These are phyloP conservation scores for Dipodascopsis tothii DNA, from an alignment of 805 yeast genomes.

Conservation along the genomic window DNA sequence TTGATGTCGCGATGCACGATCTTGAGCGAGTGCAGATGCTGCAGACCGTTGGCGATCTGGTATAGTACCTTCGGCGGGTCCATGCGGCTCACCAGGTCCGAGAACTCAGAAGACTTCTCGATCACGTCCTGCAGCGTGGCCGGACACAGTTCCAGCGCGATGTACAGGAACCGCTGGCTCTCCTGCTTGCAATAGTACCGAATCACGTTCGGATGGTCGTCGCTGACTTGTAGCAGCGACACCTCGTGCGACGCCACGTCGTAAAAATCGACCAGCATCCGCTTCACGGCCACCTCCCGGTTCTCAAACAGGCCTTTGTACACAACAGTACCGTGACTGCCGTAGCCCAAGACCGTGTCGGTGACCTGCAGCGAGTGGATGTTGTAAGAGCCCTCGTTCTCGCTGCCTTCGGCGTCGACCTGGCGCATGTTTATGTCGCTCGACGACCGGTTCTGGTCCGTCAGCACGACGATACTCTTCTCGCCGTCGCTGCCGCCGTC, in stretches of 20 bases:
- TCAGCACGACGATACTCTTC: neutral
- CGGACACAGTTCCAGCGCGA: constrained; percentile 85
- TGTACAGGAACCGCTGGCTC: constrained; percentile 77
- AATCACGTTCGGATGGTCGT: constrained; percentile 91
- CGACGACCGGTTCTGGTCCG: neutral
- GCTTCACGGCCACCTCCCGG: constrained; percentile 90
- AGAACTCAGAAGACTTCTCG: constrained; percentile 41
- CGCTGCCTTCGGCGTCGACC: neutral
- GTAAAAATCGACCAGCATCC: constrained; percentile 87
- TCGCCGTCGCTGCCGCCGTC: neutral
- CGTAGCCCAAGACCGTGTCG: constrained; percentile 71
- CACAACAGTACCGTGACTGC: constrained; percentile 95
- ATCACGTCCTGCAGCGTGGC: constrained; percentile 83
- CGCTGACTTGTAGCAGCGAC: constrained; percentile 79
- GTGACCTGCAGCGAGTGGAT: constrained; percentile 45
- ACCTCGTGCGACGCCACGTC: constrained; percentile 93
- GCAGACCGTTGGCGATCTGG: constrained; percentile 77
- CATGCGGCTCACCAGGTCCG: constrained; percentile 37
- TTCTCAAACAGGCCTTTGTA: constrained; percentile 83
- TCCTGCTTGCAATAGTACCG: constrained; percentile 91
- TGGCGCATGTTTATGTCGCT: too few relatives aligned
- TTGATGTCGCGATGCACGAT: constrained; percentile 92
- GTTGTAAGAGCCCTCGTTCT: neutral
- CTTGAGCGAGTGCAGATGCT: constrained; percentile 79
- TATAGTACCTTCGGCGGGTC: constrained; percentile 49